Base-by-base conservation (phyloP, 371 early-diverging fungal species). In the Rhizopus delemar region DNA sequence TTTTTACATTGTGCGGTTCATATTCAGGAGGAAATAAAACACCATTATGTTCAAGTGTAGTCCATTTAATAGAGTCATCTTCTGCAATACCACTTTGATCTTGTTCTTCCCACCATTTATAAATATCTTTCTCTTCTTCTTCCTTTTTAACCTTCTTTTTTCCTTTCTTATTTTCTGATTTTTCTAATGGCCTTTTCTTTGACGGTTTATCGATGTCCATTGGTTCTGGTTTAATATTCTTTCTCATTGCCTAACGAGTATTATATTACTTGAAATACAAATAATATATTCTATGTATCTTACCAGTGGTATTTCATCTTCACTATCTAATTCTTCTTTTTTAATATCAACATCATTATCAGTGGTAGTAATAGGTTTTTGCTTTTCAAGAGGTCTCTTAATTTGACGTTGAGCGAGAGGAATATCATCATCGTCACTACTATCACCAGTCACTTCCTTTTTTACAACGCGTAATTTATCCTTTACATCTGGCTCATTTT, bases 1-100 rank as follows among this genome's bases (percentile, higher is more conserved):
- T 88, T 66, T 90, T 88, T 35, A 96, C 74, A 15, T 92, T 92
- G 65, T 96, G 96, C 9, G 97, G 95, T 22, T 71, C 90, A 72
- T 98, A 98, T 1, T 83, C 86, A 0, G 97, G 98, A 41, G 99
- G 94, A 57, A 98, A 98, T 13, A 86, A 61, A 0, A 93, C 93
- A 28, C 98, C 99, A 50, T 83, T 85, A 72, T 98, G 99, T 59
- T 86, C 80, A 45, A 98, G 77, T 2, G 92, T 87, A 9, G 70
- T 86, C 99, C 99, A 98, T 71, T 91, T 92, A 41, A 84, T 77
- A 5, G 77, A 63, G 8, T 49, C 67, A 36, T 71, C 77, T 3
- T 45, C 51, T 32, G 87, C 85, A 80, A 80, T 78, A 9, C 82
- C 80, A n/a, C 71, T 69, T 16, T 68, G 74, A 13, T 62, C 59